Conservation (phyloP, 192 early-diverging fungal species). For the Geosiphon pyriformis region DNA sequence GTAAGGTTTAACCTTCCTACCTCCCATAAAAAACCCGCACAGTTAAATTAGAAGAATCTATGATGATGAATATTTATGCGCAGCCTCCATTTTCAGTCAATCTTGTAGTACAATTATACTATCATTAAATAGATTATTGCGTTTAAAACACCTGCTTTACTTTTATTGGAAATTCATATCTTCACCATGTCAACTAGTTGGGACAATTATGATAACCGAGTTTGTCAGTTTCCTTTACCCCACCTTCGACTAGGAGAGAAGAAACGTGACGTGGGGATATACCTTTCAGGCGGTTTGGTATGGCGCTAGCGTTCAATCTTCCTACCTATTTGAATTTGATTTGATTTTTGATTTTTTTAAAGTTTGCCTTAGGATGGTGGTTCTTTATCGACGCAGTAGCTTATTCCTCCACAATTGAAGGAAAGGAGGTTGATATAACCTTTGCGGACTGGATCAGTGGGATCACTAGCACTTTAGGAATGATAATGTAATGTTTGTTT, state of each 20-base stretch:
- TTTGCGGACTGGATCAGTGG: constrained; percentile 60
- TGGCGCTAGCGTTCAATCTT: not conserved
- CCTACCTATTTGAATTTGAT: not conserved
- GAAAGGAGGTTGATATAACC: constrained; percentile 15
- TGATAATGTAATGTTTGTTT: constrained; percentile 48
- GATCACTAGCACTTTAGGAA: constrained; percentile 49
- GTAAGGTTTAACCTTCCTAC: too few species aligned
- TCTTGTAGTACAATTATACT: too few species aligned
- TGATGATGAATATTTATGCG: too few species aligned
- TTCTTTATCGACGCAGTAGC: constrained; percentile 55
- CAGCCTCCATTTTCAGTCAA: too few species aligned
- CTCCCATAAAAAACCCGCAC: too few species aligned
- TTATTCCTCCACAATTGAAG: constrained; percentile 26
- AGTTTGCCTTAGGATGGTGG: constrained; percentile 62
- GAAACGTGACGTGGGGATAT: constrained; percentile 36
- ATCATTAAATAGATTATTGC: too few species aligned
- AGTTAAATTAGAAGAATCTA: too few species aligned
- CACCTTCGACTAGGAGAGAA: constrained; percentile 31
- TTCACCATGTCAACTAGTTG: constrained; percentile 4
- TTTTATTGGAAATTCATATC: too few species aligned
- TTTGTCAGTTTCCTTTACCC: constrained; percentile 37
- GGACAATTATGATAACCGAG: constrained; percentile 5
- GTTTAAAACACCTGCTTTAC: too few species aligned
- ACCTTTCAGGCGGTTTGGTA: constrained; percentile 38
- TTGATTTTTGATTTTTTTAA: not conserved